A percentile compares a stretch with the other conserved stretches of the same genome.
These are phyloP conservation scores for Coffea humblotiana DNA, from an alignment of 305 asterid species.

Conservation along the genomic window DNA sequence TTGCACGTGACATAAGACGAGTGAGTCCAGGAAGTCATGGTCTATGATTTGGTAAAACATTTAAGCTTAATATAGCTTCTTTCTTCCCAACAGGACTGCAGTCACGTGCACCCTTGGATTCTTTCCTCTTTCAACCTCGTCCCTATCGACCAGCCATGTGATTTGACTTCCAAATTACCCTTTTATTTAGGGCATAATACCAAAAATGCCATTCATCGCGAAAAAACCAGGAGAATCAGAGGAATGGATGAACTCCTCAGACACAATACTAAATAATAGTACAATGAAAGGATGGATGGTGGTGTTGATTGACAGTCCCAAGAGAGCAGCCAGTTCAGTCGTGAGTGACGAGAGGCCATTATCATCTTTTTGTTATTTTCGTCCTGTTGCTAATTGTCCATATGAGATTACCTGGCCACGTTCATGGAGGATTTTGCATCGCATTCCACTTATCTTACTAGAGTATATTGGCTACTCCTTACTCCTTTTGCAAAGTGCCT, in stretches of 20 bases:
- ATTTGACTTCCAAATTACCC: not conserved
- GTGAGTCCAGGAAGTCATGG: not conserved
- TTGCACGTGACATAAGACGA: not conserved
- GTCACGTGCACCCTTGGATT: slow-evolving; percentile 51
- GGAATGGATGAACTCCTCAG: not conserved
- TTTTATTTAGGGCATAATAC: not conserved
- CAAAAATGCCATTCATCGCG: slow-evolving; percentile 9
- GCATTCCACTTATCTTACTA: slow-evolving; percentile 1
- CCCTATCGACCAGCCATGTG: slow-evolving; percentile 30
- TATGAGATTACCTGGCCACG: slow-evolving; percentile 35
- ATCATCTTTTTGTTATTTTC: not conserved
- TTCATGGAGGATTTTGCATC: slow-evolving; percentile 16
- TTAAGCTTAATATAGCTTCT: not conserved
- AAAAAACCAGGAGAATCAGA: not conserved
- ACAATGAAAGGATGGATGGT: not conserved
- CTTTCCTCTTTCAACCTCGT: slow-evolving; percentile 20
- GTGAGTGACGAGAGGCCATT: not conserved
- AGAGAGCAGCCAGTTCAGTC: not conserved
- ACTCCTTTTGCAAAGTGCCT: not conserved
- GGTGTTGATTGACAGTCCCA: slow-evolving; percentile 7
- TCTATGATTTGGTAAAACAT: not conserved
- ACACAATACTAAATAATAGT: not conserved
- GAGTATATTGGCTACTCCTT: not conserved
- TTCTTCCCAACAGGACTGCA: not conserved
- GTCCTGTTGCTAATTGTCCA: slow-evolving; percentile 4